Conservation (phyloP, 352 stramenopile species). For the Phytophthora hybrid region DNA sequence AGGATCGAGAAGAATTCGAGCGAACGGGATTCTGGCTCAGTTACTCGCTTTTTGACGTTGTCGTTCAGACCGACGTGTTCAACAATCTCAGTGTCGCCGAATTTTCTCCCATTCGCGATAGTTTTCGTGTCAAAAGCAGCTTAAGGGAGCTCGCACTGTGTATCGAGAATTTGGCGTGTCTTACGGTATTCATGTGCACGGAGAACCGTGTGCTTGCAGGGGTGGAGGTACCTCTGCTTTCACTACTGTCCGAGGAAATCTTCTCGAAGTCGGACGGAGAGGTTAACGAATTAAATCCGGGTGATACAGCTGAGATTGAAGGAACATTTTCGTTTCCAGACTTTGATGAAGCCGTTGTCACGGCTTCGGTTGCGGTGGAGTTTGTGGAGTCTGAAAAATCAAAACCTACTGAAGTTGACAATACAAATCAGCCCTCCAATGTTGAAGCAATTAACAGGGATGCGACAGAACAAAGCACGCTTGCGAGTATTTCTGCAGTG, state of each 20-base stretch:
- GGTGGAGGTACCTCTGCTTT: conserved; percentile 58
- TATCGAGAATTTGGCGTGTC: conserved; percentile 36
- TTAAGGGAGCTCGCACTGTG: conserved; percentile 53
- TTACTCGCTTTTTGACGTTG: conserved; percentile 86
- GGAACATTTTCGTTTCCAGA: conserved; percentile 58
- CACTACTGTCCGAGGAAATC: conserved; percentile 41
- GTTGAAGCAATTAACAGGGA: background rate
- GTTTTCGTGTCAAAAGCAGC: conserved; percentile 72
- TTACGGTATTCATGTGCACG: conserved; percentile 80
- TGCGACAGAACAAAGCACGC: background rate
- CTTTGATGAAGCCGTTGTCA: conserved; percentile 41
- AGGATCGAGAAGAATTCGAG: conserved; percentile 7
- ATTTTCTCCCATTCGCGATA: conserved; percentile 78
- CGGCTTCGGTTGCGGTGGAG: conserved; percentile 44
- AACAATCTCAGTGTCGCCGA: conserved; percentile 58
- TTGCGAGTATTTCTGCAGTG: background rate
- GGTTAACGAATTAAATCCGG: conserved; percentile 2
- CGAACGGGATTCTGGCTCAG: conserved; percentile 77
- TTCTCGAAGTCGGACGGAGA: conserved; percentile 22
- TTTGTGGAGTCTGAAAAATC: conserved; percentile 28
- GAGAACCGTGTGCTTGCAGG: conserved; percentile 67
- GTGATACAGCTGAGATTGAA: conserved; percentile 28
- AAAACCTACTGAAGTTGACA: background rate
- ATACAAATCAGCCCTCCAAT: background rate
- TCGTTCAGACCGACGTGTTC: conserved; percentile 87